Evolutionary conservation across 352 stramenopile genomes (phyloP).

Genomic region (Phytophthora cactorum): DNA sequence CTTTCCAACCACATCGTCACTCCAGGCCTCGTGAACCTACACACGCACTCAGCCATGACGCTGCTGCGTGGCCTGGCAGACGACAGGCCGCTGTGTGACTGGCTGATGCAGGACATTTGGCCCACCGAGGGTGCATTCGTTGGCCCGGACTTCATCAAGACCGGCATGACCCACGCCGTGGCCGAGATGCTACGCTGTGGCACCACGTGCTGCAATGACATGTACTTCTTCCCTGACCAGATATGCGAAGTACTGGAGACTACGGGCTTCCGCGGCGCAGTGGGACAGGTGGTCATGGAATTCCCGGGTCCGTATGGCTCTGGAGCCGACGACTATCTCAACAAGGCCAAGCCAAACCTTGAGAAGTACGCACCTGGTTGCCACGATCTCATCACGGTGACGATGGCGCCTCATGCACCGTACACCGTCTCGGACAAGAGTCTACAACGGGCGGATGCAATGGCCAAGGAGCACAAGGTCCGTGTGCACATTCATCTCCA

Average conservation of each 20-base stretch:
- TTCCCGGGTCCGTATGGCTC: conserved; percentile 74
- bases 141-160: conserved; percentile 67
- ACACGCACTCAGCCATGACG: conserved; percentile 90
- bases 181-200: conserved; percentile 91
- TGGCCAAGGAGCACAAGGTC: conserved; percentile 61
- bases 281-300: conserved; percentile 77
- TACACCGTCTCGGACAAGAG: conserved; percentile 85
- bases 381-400: conserved; percentile 67
- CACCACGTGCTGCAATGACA: conserved; percentile 92
- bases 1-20: conserved; percentile 77
- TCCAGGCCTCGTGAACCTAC: conserved; percentile 87
- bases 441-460: conserved; percentile 45
- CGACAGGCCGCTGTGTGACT: conserved; percentile 87
- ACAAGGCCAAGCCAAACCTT: conserved; percentile 70
- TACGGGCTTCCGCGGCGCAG: conserved; percentile 72
- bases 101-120: conserved; percentile 88
- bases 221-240: conserved; percentile 89
- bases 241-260: conserved; percentile 59
- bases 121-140: conserved; percentile 85
- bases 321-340: conserved; percentile 72
- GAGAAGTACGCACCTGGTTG: conserved; percentile 60
- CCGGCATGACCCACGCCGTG: conserved; percentile 75
- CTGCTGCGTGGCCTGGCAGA: conserved; percentile 87
- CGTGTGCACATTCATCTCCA: conserved; percentile 89
- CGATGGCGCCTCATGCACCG: conserved; percentile 84